Conservation (phyloP, 2,329 filamentous ascomycete species). For the Cladosporium velox region DNA sequence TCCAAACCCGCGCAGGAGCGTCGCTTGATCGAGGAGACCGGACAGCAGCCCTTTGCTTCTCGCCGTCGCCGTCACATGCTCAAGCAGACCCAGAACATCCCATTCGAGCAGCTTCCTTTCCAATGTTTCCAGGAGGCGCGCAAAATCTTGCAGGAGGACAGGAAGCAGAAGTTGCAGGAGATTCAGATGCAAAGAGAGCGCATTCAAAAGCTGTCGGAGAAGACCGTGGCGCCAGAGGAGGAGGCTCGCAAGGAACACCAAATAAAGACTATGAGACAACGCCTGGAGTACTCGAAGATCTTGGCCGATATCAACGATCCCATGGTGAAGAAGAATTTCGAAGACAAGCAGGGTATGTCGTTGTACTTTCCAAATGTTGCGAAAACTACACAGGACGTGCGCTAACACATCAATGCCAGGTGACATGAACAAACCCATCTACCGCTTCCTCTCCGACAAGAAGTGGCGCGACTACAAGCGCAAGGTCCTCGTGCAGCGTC, state of each 20-base stretch:
- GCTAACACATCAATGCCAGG: conserved; percentile 52
- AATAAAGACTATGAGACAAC: conserved; percentile 67
- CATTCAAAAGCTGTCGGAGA: conserved; percentile 67
- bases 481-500: conserved; percentile 78
- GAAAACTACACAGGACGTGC: neutral
- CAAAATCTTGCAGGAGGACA: conserved; percentile 76
- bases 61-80: conserved; percentile 68
- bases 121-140: conserved; percentile 97
- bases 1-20: conserved; percentile 28
- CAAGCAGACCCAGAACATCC: conserved; percentile 59
- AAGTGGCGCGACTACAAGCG: conserved; percentile 87
- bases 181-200: conserved; percentile 69
- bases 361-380: neutral
- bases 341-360: conserved; percentile 79
- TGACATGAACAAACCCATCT: conserved; percentile 95
- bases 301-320: conserved; percentile 94
- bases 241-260: conserved; percentile 59
- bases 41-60: conserved; percentile 73
- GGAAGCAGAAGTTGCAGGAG: conserved; percentile 74
- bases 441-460: conserved; percentile 80
- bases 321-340: conserved; percentile 86
- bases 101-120: conserved; percentile 92
- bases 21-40: conserved; percentile 42
- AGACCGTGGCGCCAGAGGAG: conserved; percentile 36
- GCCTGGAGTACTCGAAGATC: conserved; percentile 81